phyloP scores from a whole-genome alignment of 345 rosid species.

The Combretum micranthum region DNA sequence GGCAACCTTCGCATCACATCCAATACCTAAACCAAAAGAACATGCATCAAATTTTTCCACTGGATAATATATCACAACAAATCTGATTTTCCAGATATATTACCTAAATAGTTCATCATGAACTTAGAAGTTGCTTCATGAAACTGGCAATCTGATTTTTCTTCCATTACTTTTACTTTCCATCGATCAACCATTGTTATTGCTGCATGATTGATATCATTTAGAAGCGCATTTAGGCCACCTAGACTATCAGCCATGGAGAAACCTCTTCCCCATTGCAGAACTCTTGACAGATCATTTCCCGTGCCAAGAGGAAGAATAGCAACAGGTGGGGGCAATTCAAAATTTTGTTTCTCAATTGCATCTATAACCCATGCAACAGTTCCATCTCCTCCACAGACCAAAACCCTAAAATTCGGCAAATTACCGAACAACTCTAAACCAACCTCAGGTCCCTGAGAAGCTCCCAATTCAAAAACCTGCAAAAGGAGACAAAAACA shows the following conservation, averaged over 20 bases:
- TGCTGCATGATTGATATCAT: constrained; percentile 71
- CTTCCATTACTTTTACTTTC: constrained; percentile 55
- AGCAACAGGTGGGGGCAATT: constrained; percentile 80
- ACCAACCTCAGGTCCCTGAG: constrained; percentile 74
- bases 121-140: constrained; percentile 42
- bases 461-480: constrained; percentile 69
- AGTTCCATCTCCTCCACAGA: constrained; percentile 88
- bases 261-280: constrained; percentile 82
- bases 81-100: not conserved
- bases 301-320: constrained; percentile 87
- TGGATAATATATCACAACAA: constrained; percentile 8
- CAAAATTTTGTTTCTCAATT: constrained; percentile 62
- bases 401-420: constrained; percentile 65
- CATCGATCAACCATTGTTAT: constrained; percentile 82
- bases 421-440: constrained; percentile 53
- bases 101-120: constrained; percentile 89
- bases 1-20: constrained; percentile 90
- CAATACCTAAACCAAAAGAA: constrained; percentile 47
- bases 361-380: constrained; percentile 81
- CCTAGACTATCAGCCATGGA: constrained; percentile 59
- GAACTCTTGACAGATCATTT: constrained; percentile 74
- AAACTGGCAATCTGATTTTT: constrained; percentile 24
- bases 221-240: constrained; percentile 54
- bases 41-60: constrained; percentile 5
- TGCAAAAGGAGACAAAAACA: constrained; percentile 18